Percentiles rank a stretch among this genome's conserved stretches.
phyloP scores from a whole-genome alignment of 768 basidiomycete genomes.

The Suillus variegatus region DNA sequence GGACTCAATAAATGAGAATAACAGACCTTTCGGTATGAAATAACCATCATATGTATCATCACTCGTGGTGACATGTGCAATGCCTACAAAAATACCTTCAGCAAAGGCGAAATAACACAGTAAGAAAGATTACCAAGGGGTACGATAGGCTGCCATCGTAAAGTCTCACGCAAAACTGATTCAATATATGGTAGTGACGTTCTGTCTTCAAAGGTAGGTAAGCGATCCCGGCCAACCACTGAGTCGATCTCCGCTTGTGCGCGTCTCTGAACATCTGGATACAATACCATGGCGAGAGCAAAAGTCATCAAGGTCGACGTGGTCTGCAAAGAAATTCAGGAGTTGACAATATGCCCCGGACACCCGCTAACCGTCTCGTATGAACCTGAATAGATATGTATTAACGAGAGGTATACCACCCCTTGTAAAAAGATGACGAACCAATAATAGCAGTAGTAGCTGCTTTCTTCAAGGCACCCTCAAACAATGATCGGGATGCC shows the following conservation, averaged over 20 bases:
- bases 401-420: background rate
- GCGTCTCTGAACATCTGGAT: constrained; percentile 15
- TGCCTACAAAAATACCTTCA: background rate
- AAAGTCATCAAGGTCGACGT: constrained; percentile 12
- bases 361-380: constrained; percentile 20
- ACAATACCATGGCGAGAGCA: constrained; percentile 8
- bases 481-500: constrained; percentile 1
- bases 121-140: background rate
- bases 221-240: background rate
- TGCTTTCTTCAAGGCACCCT: constrained; percentile 11
- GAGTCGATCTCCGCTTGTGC: constrained; percentile 22
- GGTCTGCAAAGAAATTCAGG: constrained; percentile 8
- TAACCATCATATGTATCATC: constrained; percentile 42
- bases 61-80: constrained; percentile 1
- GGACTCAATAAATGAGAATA: background rate
- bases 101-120: too few relatives aligned
- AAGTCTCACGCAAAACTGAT: background rate
- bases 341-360: background rate
- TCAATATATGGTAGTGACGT: constrained; percentile 3
- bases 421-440: constrained; percentile 2
- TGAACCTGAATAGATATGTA: constrained; percentile 14
- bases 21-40: constrained; percentile 26
- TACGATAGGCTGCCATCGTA: background rate
- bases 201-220: background rate
- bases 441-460: constrained; percentile 17